Evolutionary conservation across 371 early-diverging fungal species (phyloP).

Genomic region (Mortierella sp.): DNA sequence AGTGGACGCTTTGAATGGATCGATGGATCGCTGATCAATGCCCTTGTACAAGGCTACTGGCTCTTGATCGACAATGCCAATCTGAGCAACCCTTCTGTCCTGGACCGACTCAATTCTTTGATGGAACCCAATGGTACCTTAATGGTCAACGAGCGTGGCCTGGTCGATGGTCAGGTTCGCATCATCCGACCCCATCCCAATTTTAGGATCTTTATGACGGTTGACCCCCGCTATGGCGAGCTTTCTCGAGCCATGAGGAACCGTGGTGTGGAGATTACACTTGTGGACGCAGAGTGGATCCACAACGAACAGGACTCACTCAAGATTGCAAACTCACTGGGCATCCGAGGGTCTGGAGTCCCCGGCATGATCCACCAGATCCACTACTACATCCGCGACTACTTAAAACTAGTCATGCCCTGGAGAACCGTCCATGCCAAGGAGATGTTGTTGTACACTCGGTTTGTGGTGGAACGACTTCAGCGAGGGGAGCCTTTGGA

Average conservation of each 20-base stretch:
- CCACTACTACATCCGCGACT: slow-evolving; percentile 47
- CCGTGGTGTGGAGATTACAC: slow-evolving; percentile 89
- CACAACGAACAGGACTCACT: slow-evolving; percentile 53
- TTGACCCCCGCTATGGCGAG: slow-evolving; percentile 95
- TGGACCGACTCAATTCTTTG: slow-evolving; percentile 95
- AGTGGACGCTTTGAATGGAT: slow-evolving; percentile 96
- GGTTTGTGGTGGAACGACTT: slow-evolving; percentile 71
- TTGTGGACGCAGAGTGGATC: slow-evolving; percentile 65
- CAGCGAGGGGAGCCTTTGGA: slow-evolving; percentile 72
- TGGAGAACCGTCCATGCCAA: slow-evolving; percentile 63
- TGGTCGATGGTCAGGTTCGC: slow-evolving; percentile 83
- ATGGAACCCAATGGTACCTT: slow-evolving; percentile 92
- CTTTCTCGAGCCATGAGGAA: slow-evolving; percentile 97
- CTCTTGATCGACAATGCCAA: slow-evolving; percentile 99
- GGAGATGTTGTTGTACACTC: slow-evolving; percentile 65
- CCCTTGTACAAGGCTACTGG: slow-evolving; percentile 97
- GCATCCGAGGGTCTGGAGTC: slow-evolving; percentile 61
- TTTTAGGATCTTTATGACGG: slow-evolving; percentile 98
- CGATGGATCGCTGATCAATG: slow-evolving; percentile 95
- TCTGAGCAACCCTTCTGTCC: slow-evolving; percentile 92
- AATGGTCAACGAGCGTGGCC: slow-evolving; percentile 91
- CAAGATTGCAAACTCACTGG: slow-evolving; percentile 65
- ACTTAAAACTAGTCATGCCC: slow-evolving; percentile 52
- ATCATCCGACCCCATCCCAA: slow-evolving; percentile 91
- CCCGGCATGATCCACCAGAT: slow-evolving; percentile 47